A percentile compares a stretch with the other conserved stretches of the same genome.
Evolutionary conservation across 257 asterid species (phyloP).

Genomic region (Solanum chaucha): DNA sequence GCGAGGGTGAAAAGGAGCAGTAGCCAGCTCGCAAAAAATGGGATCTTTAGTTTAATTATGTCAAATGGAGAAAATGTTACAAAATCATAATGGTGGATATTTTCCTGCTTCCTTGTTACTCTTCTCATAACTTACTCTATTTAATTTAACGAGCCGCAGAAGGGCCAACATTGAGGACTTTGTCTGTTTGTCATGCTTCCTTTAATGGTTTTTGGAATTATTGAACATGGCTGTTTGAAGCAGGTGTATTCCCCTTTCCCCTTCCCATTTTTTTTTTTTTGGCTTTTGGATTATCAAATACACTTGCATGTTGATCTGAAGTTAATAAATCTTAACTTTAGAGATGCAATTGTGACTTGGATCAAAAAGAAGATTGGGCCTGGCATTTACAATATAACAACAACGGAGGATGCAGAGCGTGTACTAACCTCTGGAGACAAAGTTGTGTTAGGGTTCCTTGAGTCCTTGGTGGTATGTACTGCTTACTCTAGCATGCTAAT

Average conservation of each 20-base stretch:
- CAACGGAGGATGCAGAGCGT: constrained; percentile 64
- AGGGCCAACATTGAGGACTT: neutral
- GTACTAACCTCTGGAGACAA: constrained; percentile 49
- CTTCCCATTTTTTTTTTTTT: neutral
- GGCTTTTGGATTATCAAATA: neutral
- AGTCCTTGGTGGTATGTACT: constrained; percentile 65
- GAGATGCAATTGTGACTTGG: constrained; percentile 86
- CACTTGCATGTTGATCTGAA: neutral
- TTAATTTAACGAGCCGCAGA: neutral
- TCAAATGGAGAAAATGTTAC: neutral
- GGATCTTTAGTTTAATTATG: neutral
- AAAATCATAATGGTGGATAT: neutral
- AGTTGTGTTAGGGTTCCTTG: constrained; percentile 56
- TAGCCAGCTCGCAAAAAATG: neutral
- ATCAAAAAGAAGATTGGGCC: constrained; percentile 84
- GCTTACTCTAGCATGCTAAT: neutral
- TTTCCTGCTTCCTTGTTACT: neutral
- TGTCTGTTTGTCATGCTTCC: neutral
- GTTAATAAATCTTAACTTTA: constrained; percentile 14
- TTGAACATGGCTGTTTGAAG: neutral
- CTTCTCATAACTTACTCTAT: neutral
- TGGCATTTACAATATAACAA: constrained; percentile 46
- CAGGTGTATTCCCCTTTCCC: neutral
- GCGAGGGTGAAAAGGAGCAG: neutral
- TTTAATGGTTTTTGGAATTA: neutral